Base-by-base conservation (phyloP, 2,329 filamentous ascomycete genomes). In the Colletotrichum salicis region DNA sequence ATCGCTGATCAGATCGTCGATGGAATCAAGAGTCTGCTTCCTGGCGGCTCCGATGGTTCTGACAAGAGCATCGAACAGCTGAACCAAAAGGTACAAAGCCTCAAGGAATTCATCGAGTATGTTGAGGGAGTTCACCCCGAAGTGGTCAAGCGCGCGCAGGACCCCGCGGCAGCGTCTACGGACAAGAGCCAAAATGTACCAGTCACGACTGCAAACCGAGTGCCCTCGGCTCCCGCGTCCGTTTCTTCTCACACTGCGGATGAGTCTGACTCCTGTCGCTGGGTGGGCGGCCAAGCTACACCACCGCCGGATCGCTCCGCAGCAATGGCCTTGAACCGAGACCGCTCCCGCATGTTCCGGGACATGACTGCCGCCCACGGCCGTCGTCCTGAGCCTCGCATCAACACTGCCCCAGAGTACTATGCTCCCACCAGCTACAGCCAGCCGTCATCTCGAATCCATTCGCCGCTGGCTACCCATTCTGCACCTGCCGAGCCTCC, bases 61-160 rank as follows among this genome's bases (percentile, higher is more conserved):
- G 65, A 64, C 12, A 54, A 69, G 35, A 29, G 45, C 1, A 31
- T 60, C 10, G 24, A 71, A 33, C n/a, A 64, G 27, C 12, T 71
- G n/a, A 31, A 33, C 29, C 59, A 64, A 45, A 71, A 64, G n/a
- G 59, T 71, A 11, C 69, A 70, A 48, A 59, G 22, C 7, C 69
- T 71, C 19, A 71, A 71, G 13, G 69, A 71, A 22, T 71, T 71
- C n/a, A 71, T 71, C 10, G 69, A 71, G 48, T 71, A 71, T 33
- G 31, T 71, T 2, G 69, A 71, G 62, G 69, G 69, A 11, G 69
- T 71, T 27, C 69, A 71, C 31, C 69, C 69, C 3, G 69, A 71
- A 35, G 69, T 54, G 15, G 69, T 71, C 33, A 71, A 64, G 7
- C 69, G 69, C 45, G 45, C 31, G 12, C 65, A 71, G 19, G 59